These are phyloP conservation scores for Oryza australiensis DNA, from an alignment of 176 grass and related monocot species.

Conservation along the genomic window DNA sequence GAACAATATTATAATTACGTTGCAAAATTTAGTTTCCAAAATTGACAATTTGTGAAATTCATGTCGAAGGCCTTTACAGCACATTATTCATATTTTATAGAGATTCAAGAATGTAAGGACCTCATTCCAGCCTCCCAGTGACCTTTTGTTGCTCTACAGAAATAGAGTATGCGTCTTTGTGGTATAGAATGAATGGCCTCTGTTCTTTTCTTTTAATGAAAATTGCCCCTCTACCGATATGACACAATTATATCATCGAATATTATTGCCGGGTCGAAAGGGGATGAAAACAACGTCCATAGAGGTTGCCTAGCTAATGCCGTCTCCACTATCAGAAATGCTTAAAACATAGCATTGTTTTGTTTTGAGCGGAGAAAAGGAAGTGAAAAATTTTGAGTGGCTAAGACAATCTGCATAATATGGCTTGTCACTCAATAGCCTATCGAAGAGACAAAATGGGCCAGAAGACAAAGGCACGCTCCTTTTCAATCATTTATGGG, in stretches of 20 bases:
- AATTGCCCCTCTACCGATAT: not conserved
- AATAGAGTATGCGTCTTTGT: not conserved
- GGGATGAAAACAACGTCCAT: not conserved
- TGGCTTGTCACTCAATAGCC: not conserved
- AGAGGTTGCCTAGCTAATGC: not conserved
- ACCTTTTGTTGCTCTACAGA: not conserved
- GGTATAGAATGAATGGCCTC: not conserved
- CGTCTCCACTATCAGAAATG: not conserved
- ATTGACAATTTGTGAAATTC: not conserved
- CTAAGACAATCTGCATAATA: not conserved
- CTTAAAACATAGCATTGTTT: not conserved
- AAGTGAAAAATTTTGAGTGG: not conserved
- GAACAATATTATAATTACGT: not conserved
- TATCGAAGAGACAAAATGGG: not conserved
- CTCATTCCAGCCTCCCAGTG: not conserved
- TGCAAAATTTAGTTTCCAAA: not conserved
- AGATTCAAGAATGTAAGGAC: too few relatives aligned
- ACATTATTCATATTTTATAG: too few relatives aligned
- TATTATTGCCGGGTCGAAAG: not conserved
- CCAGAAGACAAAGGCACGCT: not conserved
- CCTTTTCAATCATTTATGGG: not conserved
- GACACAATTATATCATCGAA: not conserved
- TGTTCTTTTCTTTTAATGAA: not conserved
- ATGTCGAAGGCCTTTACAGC: not conserved
- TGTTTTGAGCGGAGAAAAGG: not conserved